Conservation (phyloP, 257 asterid species). For the Solanum paucissectum region DNA sequence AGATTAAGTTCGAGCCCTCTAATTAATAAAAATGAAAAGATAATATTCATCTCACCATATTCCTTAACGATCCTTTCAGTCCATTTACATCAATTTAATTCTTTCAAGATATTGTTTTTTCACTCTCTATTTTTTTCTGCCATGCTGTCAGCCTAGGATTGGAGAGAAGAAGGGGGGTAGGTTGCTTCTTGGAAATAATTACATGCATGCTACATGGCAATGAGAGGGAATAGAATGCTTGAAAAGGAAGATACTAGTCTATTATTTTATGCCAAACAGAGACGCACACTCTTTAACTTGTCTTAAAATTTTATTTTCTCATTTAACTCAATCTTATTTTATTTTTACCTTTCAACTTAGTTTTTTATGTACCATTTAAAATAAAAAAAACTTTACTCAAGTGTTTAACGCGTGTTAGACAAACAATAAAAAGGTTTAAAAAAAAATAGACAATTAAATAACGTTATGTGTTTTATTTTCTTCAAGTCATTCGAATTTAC, state of each 20-base stretch:
- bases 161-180: neutral
- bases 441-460: too few species aligned
- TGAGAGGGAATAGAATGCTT: neutral
- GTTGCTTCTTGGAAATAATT: neutral
- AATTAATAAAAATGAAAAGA: neutral
- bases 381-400: too few species aligned
- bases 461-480: too few species aligned
- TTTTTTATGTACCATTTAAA: too few species aligned
- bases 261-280: neutral
- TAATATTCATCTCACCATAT: neutral
- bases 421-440: too few species aligned
- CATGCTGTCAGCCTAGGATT: neutral
- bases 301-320: too few species aligned
- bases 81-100: neutral
- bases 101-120: neutral
- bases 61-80: neutral
- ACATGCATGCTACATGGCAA: neutral
- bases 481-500: too few species aligned
- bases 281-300: too few species aligned
- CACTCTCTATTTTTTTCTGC: neutral
- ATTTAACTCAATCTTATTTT: too few species aligned
- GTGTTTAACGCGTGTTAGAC: too few species aligned
- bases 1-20: accelerated
- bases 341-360: neutral
- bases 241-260: neutral